Conservation (phyloP, 2,329 filamentous ascomycete genomes). For the Neopestalotiopsis rosae region DNA sequence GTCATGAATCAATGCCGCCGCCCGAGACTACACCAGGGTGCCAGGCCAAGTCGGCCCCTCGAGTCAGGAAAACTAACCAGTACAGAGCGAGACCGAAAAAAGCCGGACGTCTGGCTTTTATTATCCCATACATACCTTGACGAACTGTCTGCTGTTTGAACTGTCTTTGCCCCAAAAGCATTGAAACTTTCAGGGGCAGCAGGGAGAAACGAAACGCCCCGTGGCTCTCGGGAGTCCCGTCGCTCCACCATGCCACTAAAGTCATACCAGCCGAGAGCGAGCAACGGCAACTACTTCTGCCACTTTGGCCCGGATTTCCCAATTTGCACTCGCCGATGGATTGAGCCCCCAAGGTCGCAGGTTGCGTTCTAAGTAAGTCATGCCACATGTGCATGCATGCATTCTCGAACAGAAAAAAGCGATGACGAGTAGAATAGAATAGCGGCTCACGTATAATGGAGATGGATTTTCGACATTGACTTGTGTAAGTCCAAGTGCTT, state of each 20-base stretch:
- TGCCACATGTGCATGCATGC: not conserved
- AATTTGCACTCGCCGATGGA: not conserved
- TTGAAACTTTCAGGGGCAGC: not conserved
- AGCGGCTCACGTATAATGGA: too few relatives aligned
- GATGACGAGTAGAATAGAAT: too few relatives aligned
- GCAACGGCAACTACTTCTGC: not conserved
- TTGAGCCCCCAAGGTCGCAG: not conserved
- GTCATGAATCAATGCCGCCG: not conserved
- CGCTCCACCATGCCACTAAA: not conserved
- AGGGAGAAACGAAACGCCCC: not conserved
- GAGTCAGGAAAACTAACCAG: not conserved
- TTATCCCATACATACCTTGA: not conserved
- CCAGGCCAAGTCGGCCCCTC: not conserved
- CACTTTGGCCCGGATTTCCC: not conserved
- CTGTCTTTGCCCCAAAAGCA: not conserved
- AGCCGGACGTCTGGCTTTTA: not conserved
- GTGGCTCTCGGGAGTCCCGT: not conserved
- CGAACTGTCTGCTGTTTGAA: not conserved
- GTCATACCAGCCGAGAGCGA: not conserved
- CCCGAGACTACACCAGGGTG: not conserved
- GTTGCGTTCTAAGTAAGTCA: not conserved
- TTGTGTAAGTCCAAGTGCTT: too few relatives aligned
- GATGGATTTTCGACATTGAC: too few relatives aligned
- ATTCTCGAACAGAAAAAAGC: too few relatives aligned
- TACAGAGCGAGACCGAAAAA: not conserved